Evolutionary conservation across 805 yeast species (phyloP), one percentile per base, ranked within the genome.

Genomic region (Starmerella vaccinii): DNA sequence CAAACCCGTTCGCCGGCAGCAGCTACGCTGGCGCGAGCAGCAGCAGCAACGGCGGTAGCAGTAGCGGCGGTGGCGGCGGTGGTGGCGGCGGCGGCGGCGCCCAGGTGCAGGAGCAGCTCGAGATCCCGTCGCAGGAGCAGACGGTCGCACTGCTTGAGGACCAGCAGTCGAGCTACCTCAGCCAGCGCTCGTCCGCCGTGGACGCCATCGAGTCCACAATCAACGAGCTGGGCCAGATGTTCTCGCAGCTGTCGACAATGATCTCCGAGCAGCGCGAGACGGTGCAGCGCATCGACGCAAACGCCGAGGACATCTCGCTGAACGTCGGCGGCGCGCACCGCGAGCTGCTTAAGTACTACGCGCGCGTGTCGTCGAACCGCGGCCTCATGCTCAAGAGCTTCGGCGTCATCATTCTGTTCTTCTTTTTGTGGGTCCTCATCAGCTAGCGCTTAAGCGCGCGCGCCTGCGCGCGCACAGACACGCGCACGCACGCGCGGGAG

Each of bases 161-260:
- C 65, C 95, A 87, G 59, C 80, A 78, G 57, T 69, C 69, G 51
- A 74, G 74, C 49, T 92, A 92, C 63, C 70, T 89, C 50, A 90
- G 81, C 61, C 92, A 84, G 58, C 76, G 98, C 61, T 82, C 81
- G 60, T 66, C 81, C 42, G 98, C 98, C 0, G 96, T 92, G 47
- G 97, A 90, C 63, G 86, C 97, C 0, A 92, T 92, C 46, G 98
- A 92, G 65, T 76, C 87, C n/a, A 92, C 98, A 0, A 92, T 92
- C 54, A 90, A 90, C 62, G 97, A 92, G 66, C 95, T 92, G 45
- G 98, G 98, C 39, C 83, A 84, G 46, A 73, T 92, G 53, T 92
- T 92, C 70, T 90, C 85, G 61, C 98, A 92, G 67, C 73, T 92
- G 60, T 95, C 97, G 5, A 83, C 95, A 1, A 90, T 92, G 97